Conservation (phyloP, 495 filamentous ascomycete species). For the Tuber aestivum region DNA sequence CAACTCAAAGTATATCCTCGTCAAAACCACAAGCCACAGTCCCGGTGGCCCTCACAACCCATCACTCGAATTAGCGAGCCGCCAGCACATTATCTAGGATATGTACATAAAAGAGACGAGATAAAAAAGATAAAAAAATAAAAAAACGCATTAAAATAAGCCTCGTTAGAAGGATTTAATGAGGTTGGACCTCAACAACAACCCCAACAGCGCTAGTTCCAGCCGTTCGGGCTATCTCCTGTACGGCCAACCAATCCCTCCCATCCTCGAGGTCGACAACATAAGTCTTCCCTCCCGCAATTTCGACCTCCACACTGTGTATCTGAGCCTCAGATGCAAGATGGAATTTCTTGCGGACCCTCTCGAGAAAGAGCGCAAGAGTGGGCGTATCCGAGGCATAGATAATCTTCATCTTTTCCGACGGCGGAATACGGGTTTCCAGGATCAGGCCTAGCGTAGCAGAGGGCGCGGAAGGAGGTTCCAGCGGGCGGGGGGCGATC, state of each 20-base stretch:
- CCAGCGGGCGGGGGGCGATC: neutral
- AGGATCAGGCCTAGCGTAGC: constrained; percentile 14
- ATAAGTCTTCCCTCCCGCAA: constrained; percentile 23
- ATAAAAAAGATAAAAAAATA: neutral
- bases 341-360: constrained; percentile 30
- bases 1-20: neutral
- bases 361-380: constrained; percentile 24
- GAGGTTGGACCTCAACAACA: neutral
- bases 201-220: neutral
- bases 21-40: neutral
- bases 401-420: constrained; percentile 32
- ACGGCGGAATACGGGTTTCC: constrained; percentile 25
- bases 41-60: neutral
- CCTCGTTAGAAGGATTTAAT: neutral
- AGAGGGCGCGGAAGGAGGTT: neutral
- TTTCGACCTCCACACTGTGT: constrained; percentile 29
- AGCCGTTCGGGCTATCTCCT: constrained; percentile 3
- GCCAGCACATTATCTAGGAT: constrained; percentile 2
- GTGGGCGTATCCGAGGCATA: constrained; percentile 34
- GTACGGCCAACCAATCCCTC: constrained; percentile 36
- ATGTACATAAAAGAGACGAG: neutral
- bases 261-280: constrained; percentile 28
- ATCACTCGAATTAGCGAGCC: constrained; percentile 2
- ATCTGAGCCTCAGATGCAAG: constrained; percentile 26
- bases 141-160: neutral